Evolutionary conservation across 371 early-diverging fungal genomes (phyloP), one percentile per base, ranked within the genome.

Genomic region (Actinomortierella ambigua): DNA sequence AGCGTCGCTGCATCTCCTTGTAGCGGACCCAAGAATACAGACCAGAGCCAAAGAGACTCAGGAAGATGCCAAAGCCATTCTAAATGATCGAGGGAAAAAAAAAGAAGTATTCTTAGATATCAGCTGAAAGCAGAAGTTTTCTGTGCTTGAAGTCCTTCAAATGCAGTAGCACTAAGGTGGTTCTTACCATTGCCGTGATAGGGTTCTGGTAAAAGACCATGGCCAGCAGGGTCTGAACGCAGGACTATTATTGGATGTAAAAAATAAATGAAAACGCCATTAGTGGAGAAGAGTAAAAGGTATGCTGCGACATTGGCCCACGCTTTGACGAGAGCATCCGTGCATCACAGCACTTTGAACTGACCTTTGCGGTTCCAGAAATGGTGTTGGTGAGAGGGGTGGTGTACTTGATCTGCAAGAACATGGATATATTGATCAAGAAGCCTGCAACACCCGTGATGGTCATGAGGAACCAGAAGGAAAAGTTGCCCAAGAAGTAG

Each of bases 321-420:
- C n/a, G n/a, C n/a, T 27, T 20, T 13, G 20, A 18, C 41, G 5
- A 11, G 18, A 46, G 55, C 20, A 24, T 55, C 28, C 28, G 9
- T 28, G 46, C 48, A 3, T 23, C 42, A 55, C 68, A 78, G 75
- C 78, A n/a, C n/a, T n/a, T n/a, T n/a, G n/a, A n/a, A n/a, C n/a
- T n/a, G n/a, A n/a, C n/a, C n/a, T 90, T 90, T 51, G 90, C 89
- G 41, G 90, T 90, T n/a, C 90, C 90, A 26, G 88, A 88, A 68
- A 90, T 88, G n/a, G 89, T 90, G 68, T 86, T 88, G 23, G 90
- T 90, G 64, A 90, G 69, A 26, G 90, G 87, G n/a, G 90, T 85
- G 3, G 90, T 90, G 57, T 84, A 86, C 79, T 88, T 90, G 81
- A 90, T 88, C 77, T 88, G 88, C 77, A 88, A 78, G 77, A 90